Evolutionary conservation across 352 stramenopile species (phyloP), one percentile per base, ranked within the genome.

Genomic region (Phytophthora nicotianae): DNA sequence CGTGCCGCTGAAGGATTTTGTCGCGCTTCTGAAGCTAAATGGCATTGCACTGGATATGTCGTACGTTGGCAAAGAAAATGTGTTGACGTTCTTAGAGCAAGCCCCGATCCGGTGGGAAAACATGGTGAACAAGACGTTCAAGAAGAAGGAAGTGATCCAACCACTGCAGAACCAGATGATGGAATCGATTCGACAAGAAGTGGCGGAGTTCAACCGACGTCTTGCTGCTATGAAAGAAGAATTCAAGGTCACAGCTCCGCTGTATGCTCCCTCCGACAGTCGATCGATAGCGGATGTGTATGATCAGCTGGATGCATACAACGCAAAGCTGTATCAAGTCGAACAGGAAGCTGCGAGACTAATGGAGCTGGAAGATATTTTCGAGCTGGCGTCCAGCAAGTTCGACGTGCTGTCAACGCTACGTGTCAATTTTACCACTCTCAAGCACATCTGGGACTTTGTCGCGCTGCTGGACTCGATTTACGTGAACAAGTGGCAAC

Each of bases 361-460:
- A 47, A 77, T 97, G 29, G 89, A 98, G 50, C 75, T 98, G 11
- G 95, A 98, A 67, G 95, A 98, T 45, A 94, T 98, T 65, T 99
- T 98, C 68, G 96, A 99, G 63, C 72, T 99, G 10, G 68, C 87
- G 1, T 74, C 81, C 1, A 95, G 79, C 19, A 91, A 90, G 23
- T 80, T 88, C 29, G 82, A 92, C n/a, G 75, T 96, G 41, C 83
- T 98, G 19, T 69, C 74, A 7, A 69, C 86, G 45, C 83, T 96
- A 16, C 80, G 93, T 1, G 70, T 38, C 17, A 95, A 98, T 64
- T 92, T 98, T 48, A 84, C 86, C 17, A 75, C 96, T 24, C 76
- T 99, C 2, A 97, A 97, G 50, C 70, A 89, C 23, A 76, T 98
- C 13, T 99, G 96, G 96, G 91, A 98, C 66, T 93, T 98, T 55